Conservation (phyloP, 768 basidiomycete species). For the Hygrocybe punicea region DNA sequence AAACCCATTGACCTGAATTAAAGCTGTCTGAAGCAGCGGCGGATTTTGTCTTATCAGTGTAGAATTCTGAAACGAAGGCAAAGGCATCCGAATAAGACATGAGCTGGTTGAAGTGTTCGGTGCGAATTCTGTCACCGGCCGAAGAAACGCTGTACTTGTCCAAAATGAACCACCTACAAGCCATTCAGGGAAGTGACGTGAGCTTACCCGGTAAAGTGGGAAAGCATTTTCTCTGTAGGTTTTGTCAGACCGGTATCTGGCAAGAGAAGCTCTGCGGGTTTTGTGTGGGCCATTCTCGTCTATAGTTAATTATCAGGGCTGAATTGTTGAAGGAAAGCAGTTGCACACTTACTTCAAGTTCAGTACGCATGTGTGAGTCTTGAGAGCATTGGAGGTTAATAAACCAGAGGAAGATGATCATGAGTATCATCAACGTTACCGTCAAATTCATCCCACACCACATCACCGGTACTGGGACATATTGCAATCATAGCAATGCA, state of each 20-base stretch:
- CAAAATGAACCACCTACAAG: conserved; percentile 10
- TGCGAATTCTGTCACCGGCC: conserved; percentile 47
- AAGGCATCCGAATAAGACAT: conserved; percentile 72
- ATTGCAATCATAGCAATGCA: conserved; percentile 73
- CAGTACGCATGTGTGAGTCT: conserved; percentile 83
- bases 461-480: conserved; percentile 85
- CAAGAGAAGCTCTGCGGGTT: conserved; percentile 78
- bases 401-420: neutral
- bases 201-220: conserved; percentile 62
- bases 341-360: conserved; percentile 72
- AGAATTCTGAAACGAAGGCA: conserved; percentile 60
- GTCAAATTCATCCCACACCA: conserved; percentile 89
- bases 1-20: conserved; percentile 39
- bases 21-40: conserved; percentile 43
- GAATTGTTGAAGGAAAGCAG: neutral
- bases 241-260: conserved; percentile 57
- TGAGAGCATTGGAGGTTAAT: conserved; percentile 4
- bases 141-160: conserved; percentile 34
- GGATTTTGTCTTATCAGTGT: conserved; percentile 48
- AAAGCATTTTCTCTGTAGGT: conserved; percentile 71
- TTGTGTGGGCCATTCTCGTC: conserved; percentile 84
- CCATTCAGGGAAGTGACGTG: neutral
- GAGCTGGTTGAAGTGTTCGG: conserved; percentile 54
- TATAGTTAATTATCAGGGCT: conserved; percentile 27
- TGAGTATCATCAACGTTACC: conserved; percentile 54